Conservation (phyloP, 169 alveolate genomes). For the Plasmodium reichenowi region DNA sequence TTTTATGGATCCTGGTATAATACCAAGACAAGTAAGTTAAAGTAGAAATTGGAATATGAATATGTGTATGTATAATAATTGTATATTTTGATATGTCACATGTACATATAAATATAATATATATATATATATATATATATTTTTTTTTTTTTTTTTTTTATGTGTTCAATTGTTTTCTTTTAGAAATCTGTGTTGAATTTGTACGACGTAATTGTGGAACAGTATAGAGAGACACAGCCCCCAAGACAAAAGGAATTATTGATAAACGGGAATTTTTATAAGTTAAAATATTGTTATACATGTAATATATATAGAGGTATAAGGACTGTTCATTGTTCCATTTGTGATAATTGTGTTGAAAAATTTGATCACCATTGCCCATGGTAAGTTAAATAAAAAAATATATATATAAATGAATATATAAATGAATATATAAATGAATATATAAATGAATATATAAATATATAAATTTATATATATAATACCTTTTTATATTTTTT, state of each 20-base stretch:
- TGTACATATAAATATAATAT: not conserved
- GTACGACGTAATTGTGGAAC: conserved; percentile 78
- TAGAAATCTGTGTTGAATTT: conserved; percentile 68
- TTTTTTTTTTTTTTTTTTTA: not conserved
- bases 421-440: not conserved
- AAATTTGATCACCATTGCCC: conserved; percentile 95
- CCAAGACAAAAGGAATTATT: conserved; percentile 81
- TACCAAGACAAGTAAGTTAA: conserved; percentile 73
- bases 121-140: not conserved
- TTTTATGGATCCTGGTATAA: conserved; percentile 79
- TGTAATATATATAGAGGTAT: conserved; percentile 91
- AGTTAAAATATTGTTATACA: conserved; percentile 89
- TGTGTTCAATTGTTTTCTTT: not conserved
- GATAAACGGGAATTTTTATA: conserved; percentile 82
- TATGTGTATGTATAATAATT: not conserved
- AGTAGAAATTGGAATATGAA: not conserved
- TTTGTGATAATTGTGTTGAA: conserved; percentile 93
- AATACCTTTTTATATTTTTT: not conserved
- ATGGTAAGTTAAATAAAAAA: conserved; percentile 79
- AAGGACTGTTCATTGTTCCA: conserved; percentile 92
- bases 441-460: no score
- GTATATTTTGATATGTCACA: not conserved
- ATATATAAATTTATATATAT: not conserved
- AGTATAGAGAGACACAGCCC: conserved; percentile 81
- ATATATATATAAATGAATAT: no score